Evolutionary conservation across 2,329 filamentous ascomycete genomes (phyloP), one percentile per base, ranked within the genome.

Genomic region (Fusarium oligoseptatum): DNA sequence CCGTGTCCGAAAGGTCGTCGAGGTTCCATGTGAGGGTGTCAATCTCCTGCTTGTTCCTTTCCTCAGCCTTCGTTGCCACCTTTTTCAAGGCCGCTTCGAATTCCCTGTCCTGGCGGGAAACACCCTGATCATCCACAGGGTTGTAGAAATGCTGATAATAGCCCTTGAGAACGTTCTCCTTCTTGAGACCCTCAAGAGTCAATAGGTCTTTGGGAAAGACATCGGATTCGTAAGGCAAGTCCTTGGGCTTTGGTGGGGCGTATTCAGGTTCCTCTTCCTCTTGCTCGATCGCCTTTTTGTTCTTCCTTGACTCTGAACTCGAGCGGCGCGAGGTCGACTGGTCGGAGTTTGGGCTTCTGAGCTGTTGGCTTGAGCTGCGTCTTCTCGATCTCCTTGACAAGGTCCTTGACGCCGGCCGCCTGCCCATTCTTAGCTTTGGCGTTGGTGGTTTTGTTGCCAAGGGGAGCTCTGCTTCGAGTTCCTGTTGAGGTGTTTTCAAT

Each of bases 401-500:
- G 85, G 68, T 85, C 85, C 77, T 92, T 92, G 36, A 89, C 92
- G 34, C 89, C 92, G 8, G 90, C 90, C 5, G 91, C 92, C 73
- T 93, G 92, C 75, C 91, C 88, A 60, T 87, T 88, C 80, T 87
- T 90, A 69, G 92, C 89, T 86, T 97, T 98, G 64, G 94, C 95
- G 83, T 99, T 99, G 62, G 97, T 98, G 2, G 96, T 98, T 84
- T 99, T 99, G 87, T 94, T 93, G 37, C 96, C 96, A 57, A 99
- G 86, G 14, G 95, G 94, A 41, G 95, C 95, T 79, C 96, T 92
- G 69, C 87, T 92, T 68, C 91, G 91, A 32, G 79, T 79, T 14
- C 77, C 83, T 83, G 56, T 57, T 60, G 20, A 56, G 3, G 27
- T 9, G 32, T 48, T 29, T 50, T 29, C 50, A 58, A 43, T 79